Percentiles rank a stretch among this genome's conserved stretches.
phyloP scores from a whole-genome alignment of 176 grass and related monocot species.

The Aechmea fasciata region DNA sequence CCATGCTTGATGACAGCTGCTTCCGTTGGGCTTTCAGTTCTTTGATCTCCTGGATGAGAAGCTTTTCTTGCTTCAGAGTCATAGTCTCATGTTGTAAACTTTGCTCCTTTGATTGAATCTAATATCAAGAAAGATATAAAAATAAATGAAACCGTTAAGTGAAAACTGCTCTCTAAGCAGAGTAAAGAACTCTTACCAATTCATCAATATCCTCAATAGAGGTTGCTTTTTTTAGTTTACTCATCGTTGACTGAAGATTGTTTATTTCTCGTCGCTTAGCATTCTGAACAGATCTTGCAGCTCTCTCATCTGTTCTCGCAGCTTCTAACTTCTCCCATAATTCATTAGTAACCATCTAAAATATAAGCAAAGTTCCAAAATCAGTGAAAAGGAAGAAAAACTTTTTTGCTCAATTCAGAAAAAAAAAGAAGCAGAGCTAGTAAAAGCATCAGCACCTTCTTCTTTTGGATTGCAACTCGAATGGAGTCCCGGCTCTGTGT shows the following conservation, averaged over 20 bases:
- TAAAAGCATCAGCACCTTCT: constrained; percentile 44
- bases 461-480: constrained; percentile 45
- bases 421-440: constrained; percentile 1
- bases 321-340: constrained; percentile 35
- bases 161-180: background rate
- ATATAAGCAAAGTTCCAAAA: constrained; percentile 17
- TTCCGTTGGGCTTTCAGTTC: constrained; percentile 69
- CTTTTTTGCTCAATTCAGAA: constrained; percentile 16
- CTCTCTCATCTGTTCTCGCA: constrained; percentile 52
- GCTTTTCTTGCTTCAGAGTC: constrained; percentile 71
- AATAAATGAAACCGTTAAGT: constrained; percentile 4
- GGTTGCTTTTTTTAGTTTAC: constrained; percentile 73
- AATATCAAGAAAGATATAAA: constrained; percentile 22
- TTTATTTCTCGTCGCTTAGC: constrained; percentile 62
- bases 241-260: constrained; percentile 45
- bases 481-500: constrained; percentile 67
- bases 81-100: constrained; percentile 75
- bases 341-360: constrained; percentile 42
- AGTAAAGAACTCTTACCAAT: constrained; percentile 37
- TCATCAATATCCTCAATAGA: constrained; percentile 92
- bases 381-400: background rate
- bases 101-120: constrained; percentile 67
- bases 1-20: constrained; percentile 48
- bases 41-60: constrained; percentile 78
- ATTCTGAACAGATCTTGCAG: constrained; percentile 45